These are phyloP conservation scores for Yamadazyma dushanensis DNA, from an alignment of 1,139 yeast genomes.

Conservation along the genomic window DNA sequence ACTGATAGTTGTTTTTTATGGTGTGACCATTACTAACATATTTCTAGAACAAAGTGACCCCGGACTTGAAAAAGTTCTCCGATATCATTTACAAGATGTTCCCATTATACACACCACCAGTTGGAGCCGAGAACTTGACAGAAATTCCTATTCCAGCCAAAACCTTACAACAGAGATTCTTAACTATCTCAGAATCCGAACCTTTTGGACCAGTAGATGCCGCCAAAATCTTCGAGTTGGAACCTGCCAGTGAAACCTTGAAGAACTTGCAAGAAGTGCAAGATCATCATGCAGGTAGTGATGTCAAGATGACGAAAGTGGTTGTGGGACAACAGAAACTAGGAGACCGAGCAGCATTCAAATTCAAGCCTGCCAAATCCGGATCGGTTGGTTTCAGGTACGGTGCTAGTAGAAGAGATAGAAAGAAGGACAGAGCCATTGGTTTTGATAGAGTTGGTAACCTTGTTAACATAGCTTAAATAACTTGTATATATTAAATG, in stretches of 20 bases:
- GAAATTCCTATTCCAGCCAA: slow-evolving; percentile 92
- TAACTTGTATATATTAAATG: slow-evolving; percentile 5
- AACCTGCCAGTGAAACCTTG: slow-evolving; percentile 80
- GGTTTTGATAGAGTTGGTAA: slow-evolving; percentile 74
- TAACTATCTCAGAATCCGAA: slow-evolving; percentile 89
- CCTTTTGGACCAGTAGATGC: slow-evolving; percentile 98
- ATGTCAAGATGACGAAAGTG: slow-evolving; percentile 28
- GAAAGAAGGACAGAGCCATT: slow-evolving; percentile 79
- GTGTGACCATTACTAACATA: slow-evolving; percentile 28
- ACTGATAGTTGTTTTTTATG: slow-evolving; percentile 17
- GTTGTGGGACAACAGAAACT: slow-evolving; percentile 51
- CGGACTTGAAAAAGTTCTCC: slow-evolving; percentile 58
- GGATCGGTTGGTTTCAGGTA: slow-evolving; percentile 90
- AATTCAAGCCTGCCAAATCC: slow-evolving; percentile 72
- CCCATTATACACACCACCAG: slow-evolving; percentile 59
- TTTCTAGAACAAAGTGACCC: slow-evolving; percentile 41
- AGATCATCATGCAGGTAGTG: slow-evolving; percentile 24
- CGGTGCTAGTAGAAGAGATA: slow-evolving; percentile 88
- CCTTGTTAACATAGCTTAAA: slow-evolving; percentile 32
- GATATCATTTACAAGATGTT: slow-evolving; percentile 73
- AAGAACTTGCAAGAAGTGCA: slow-evolving; percentile 62
- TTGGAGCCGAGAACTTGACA: slow-evolving; percentile 68
- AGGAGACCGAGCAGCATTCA: slow-evolving; percentile 66
- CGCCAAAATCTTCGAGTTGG: slow-evolving; percentile 78
- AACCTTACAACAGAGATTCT: slow-evolving; percentile 78